Evolutionary conservation across 345 rosid species (phyloP), one percentile per base, ranked within the genome.

Genomic region (Salix dunnii): DNA sequence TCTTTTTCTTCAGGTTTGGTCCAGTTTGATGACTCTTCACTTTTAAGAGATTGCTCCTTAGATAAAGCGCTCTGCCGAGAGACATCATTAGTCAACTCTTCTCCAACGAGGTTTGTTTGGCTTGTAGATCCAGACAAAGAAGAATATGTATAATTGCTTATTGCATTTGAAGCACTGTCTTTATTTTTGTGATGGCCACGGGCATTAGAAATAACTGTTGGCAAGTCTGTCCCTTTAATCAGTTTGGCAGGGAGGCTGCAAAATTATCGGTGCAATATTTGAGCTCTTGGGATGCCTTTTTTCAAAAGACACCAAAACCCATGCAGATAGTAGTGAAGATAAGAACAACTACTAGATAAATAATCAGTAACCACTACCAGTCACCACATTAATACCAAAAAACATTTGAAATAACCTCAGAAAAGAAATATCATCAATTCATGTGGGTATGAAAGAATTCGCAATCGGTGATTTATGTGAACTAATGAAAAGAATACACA

Each of bases 201-300:
- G 49, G 83, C 31, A 35, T 77, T 43, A 23, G 93, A 86, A 64
- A 86, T 90, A 67, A 88, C 90, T 38, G 93, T 77, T 7, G 94
- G 92, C 65, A 86, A 82, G 23, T 89, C 91, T 72, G 75, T 79
- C 77, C 84, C 87, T 70, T 85, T 86, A 68, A 74, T 80, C 73
- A 88, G 53, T 79, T 85, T 86, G 68, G 86, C 82, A 11, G 96
- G 90, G 71, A 89, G 91, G 85, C 98, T 93, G 89, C 69, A 63
- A 68, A 36, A 79, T 70, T 66, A 66, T 67, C 71, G 48, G 27
- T 11, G 75, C 31, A 53, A 46, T 16, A 67, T 68, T 67, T 68
- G 67, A 83, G 64, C 51, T 21, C 23, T 18, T 27, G 23, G 25
- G 28, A 23, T 31, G 55, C 46, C 16, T 9, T 58, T 58, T 27